These are phyloP conservation scores for Drechslerella stenobrocha DNA, from an alignment of 2,329 filamentous ascomycete genomes.

Conservation along the genomic window DNA sequence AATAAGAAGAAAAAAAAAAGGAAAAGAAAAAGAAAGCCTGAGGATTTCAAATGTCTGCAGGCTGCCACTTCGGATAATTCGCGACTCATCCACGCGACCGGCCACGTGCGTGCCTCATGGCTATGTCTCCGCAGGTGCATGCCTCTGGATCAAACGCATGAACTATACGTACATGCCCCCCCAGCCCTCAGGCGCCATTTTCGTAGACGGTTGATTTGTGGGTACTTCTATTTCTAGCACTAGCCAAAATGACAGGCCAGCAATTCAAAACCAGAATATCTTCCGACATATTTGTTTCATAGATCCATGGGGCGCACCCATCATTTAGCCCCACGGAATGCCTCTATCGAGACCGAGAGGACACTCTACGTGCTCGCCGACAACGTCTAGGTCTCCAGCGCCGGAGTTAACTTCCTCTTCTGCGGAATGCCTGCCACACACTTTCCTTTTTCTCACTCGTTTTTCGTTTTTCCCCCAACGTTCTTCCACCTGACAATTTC, in stretches of 20 bases:
- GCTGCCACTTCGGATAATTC: constrained; percentile 31
- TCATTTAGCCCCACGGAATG: constrained; percentile 5
- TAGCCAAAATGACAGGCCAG: constrained; percentile 5
- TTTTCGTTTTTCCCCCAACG: background rate
- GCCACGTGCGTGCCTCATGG: constrained; percentile 23
- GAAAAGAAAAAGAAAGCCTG: background rate
- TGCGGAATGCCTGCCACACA: background rate
- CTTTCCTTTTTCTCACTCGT: background rate
- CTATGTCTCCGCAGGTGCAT: constrained; percentile 23
- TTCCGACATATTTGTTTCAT: background rate
- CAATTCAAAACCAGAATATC: constrained; percentile 13
- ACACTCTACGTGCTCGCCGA: constrained; percentile 7
- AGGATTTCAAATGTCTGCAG: background rate
- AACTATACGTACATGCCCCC: constrained; percentile 6
- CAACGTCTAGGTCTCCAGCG: background rate
- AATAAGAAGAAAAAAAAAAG: background rate
- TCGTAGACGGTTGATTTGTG: constrained; percentile 22
- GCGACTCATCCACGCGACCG: constrained; percentile 36
- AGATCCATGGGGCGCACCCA: background rate
- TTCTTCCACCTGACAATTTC: background rate
- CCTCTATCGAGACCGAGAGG: constrained; percentile 2
- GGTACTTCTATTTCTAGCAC: constrained; percentile 33
- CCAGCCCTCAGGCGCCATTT: constrained; percentile 3
- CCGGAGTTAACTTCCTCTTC: background rate
- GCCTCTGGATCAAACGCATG: background rate